phyloP scores from a whole-genome alignment of 2,329 filamentous ascomycete genomes.

The Colletotrichum lupini region DNA sequence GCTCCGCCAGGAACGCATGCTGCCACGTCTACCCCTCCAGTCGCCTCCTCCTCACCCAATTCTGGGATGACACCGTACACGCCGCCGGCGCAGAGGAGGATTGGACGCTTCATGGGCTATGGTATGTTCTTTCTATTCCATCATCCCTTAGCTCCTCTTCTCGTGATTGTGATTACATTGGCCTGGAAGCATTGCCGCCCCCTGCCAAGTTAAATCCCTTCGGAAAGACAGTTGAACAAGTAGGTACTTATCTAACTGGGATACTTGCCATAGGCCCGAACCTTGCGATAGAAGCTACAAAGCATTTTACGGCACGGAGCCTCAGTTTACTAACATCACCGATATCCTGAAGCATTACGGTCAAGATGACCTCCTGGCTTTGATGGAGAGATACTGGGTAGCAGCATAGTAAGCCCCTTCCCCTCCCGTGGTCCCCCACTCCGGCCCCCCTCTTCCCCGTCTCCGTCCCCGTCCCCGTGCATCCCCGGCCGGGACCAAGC shows the following conservation, averaged over 20 bases:
- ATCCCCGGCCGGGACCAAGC: background rate
- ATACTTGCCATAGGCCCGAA: constrained; percentile 49
- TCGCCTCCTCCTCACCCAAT: constrained; percentile 54
- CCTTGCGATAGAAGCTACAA: constrained; percentile 57
- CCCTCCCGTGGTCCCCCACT: background rate
- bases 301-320: constrained; percentile 55
- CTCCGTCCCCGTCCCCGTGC: background rate
- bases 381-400: constrained; percentile 57
- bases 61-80: constrained; percentile 55
- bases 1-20: constrained; percentile 50
- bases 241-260: background rate
- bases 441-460: constrained; percentile 16
- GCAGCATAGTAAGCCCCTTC: constrained; percentile 47
- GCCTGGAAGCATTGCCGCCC: too few relatives aligned
- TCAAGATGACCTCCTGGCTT: constrained; percentile 50
- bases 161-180: too few relatives aligned
- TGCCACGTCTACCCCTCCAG: constrained; percentile 56
- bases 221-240: background rate
- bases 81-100: constrained; percentile 53
- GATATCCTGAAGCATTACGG: constrained; percentile 52
- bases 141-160: background rate
- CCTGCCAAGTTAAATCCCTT: background rate
- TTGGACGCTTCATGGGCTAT: constrained; percentile 58
- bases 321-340: constrained; percentile 54
- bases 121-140: constrained; percentile 42